Evolutionary conservation across 768 basidiomycete genomes (phyloP).

Genomic region (Tulasnella sp.): DNA sequence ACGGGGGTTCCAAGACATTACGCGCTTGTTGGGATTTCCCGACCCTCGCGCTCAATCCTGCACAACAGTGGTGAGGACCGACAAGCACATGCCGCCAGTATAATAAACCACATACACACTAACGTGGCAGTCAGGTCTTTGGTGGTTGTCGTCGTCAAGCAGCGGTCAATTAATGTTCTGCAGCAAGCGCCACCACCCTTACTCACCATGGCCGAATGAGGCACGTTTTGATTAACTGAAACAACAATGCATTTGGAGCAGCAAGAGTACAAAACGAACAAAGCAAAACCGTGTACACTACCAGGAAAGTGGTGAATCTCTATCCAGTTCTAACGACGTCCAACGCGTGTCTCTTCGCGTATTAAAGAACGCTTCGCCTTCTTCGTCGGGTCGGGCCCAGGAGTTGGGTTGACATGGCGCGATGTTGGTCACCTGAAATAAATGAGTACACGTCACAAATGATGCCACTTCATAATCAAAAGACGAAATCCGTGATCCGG

Average conservation of each 20-base stretch:
- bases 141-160: neutral
- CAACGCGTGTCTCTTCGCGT: conserved; percentile 49
- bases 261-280: neutral
- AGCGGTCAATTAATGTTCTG: neutral
- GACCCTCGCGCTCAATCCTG: too few species aligned
- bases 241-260: neutral
- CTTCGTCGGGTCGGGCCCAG: conserved; percentile 53
- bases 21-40: too few species aligned
- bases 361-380: conserved; percentile 55
- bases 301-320: too few species aligned
- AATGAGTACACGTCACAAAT: neutral
- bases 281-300: too few species aligned
- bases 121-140: too few species aligned
- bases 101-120: too few species aligned
- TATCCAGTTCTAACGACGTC: too few species aligned
- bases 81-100: too few species aligned
- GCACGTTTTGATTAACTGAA: neutral
- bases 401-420: conserved; percentile 52
- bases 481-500: neutral
- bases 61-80: too few species aligned
- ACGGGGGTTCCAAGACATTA: too few species aligned
- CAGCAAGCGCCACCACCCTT: neutral
- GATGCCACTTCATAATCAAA: neutral
- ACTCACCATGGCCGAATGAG: neutral
- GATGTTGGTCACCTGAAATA: conserved; percentile 49